phyloP scores from a whole-genome alignment of 2,329 filamentous ascomycete species.

The Fusarium torreyae region DNA sequence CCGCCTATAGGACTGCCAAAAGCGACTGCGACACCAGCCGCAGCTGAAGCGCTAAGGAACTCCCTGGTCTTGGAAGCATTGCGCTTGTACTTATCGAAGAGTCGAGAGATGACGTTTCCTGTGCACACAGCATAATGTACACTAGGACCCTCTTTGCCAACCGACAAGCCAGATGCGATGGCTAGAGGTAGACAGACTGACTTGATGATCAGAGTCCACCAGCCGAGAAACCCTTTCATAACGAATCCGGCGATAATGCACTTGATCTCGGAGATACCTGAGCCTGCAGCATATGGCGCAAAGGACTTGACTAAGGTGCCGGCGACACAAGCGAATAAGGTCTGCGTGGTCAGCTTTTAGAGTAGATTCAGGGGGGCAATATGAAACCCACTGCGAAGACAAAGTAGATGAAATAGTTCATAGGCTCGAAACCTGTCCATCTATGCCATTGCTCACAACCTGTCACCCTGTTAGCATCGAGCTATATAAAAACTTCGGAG shows the following conservation, averaged over 20 bases:
- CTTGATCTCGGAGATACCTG: conserved; percentile 98
- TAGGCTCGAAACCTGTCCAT: conserved; percentile 83
- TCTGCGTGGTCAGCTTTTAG: conserved; percentile 59
- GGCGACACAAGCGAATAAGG: conserved; percentile 84
- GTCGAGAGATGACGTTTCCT: conserved; percentile 92
- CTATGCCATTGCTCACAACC: conserved; percentile 90
- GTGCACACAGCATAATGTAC: conserved; percentile 99
- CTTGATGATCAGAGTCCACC: conserved; percentile 94
- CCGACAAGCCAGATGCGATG: conserved; percentile 93
- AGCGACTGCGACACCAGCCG: conserved; percentile 94
- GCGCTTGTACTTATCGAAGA: conserved; percentile 92
- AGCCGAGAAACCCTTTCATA: conserved; percentile 97
- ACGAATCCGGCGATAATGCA: conserved; percentile 99
- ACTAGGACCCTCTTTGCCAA: conserved; percentile 97
- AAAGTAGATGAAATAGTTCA: conserved; percentile 93
- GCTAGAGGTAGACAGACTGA: conserved; percentile 90
- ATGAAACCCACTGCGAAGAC: conserved; percentile 77
- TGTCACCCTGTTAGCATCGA: conserved; percentile 52
- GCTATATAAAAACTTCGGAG: background rate
- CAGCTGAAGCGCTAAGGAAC: conserved; percentile 93
- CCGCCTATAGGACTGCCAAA: conserved; percentile 98
- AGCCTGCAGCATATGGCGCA: conserved; percentile 95
- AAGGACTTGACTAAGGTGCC: conserved; percentile 90
- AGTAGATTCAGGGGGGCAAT: background rate
- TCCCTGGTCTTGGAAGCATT: conserved; percentile 96